These are phyloP conservation scores for Mytilinidion resinicola DNA, from an alignment of 495 filamentous ascomycete species.

Conservation along the genomic window DNA sequence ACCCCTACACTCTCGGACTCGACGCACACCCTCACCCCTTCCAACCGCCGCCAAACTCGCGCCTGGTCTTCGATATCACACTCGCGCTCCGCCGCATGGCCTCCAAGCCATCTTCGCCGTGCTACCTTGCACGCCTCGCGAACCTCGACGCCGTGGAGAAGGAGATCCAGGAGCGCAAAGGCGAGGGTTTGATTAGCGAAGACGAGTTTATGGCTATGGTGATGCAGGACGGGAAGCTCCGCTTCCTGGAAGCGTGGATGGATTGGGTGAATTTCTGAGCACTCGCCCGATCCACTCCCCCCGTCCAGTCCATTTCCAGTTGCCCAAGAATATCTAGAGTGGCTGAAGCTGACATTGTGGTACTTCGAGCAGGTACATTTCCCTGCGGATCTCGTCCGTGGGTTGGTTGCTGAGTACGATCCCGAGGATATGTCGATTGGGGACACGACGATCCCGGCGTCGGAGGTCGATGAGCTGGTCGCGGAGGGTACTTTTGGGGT, in stretches of 20 bases:
- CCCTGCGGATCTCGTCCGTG: too few species aligned
- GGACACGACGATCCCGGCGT: too few species aligned
- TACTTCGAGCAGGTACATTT: too few species aligned
- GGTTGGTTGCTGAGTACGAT: too few species aligned
- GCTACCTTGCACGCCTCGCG: slow-evolving; percentile 9
- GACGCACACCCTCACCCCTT: background rate
- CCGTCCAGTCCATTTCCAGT: too few species aligned
- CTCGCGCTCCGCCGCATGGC: slow-evolving; percentile 8
- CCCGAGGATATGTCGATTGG: too few species aligned
- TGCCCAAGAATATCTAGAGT: too few species aligned
- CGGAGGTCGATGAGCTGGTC: too few species aligned
- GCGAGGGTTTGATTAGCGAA: slow-evolving; percentile 16
- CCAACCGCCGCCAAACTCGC: background rate
- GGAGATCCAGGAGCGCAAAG: slow-evolving; percentile 19
- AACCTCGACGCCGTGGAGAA: slow-evolving; percentile 15
- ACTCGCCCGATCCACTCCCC: too few species aligned
- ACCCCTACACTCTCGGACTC: background rate
- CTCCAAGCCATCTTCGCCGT: background rate
- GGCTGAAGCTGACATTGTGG: too few species aligned
- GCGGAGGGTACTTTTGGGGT: too few species aligned
- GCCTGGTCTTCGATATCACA: background rate
- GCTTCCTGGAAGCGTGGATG: slow-evolving; percentile 27
- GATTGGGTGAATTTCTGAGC: slow-evolving; percentile 26
- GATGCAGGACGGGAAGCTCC: slow-evolving; percentile 1
- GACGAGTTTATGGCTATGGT: slow-evolving; percentile 15